These are phyloP conservation scores for Aspergillus fijiensis DNA, from an alignment of 2,329 filamentous ascomycete genomes.

Conservation along the genomic window DNA sequence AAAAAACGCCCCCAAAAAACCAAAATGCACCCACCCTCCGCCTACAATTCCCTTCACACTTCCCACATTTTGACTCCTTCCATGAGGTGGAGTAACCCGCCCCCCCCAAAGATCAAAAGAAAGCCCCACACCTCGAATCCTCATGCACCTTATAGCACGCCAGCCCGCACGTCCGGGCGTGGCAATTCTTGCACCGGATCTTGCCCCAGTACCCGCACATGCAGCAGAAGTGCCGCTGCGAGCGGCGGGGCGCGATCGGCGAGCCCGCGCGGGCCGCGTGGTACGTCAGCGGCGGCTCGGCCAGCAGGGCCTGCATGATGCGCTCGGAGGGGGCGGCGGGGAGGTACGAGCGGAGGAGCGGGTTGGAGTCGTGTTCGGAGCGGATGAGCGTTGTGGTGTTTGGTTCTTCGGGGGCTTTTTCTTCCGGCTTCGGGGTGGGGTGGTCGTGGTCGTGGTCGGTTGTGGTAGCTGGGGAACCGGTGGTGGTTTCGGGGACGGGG, in stretches of 20 bases:
- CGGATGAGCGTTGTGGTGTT: constrained; percentile 26
- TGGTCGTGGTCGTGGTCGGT: background rate
- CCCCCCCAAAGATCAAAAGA: constrained; percentile 27
- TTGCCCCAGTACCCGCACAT: constrained; percentile 54
- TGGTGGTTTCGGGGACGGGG: background rate
- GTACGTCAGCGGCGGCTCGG: constrained; percentile 50
- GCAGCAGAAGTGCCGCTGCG: constrained; percentile 46
- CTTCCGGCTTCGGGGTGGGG: background rate
- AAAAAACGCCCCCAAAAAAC: too few species aligned
- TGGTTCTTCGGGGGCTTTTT: constrained; percentile 16
- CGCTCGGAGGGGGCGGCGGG: constrained; percentile 46
- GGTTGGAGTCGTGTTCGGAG: constrained; percentile 42
- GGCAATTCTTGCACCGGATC: constrained; percentile 49
- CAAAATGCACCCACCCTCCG: too few species aligned
- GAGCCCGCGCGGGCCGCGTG: constrained; percentile 46
- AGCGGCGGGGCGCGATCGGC: constrained; percentile 27
- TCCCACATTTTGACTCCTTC: too few species aligned
- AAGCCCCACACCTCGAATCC: constrained; percentile 47
- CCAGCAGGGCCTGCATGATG: constrained; percentile 46
- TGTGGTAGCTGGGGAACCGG: background rate
- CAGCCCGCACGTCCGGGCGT: constrained; percentile 47
- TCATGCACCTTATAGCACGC: constrained; percentile 51
- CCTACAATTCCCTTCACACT: too few species aligned
- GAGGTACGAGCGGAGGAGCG: constrained; percentile 43
- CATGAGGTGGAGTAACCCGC: too few species aligned